These are phyloP conservation scores for Colletotrichum gloeosporioides DNA, from an alignment of 2,329 filamentous ascomycete species.

Conservation along the genomic window DNA sequence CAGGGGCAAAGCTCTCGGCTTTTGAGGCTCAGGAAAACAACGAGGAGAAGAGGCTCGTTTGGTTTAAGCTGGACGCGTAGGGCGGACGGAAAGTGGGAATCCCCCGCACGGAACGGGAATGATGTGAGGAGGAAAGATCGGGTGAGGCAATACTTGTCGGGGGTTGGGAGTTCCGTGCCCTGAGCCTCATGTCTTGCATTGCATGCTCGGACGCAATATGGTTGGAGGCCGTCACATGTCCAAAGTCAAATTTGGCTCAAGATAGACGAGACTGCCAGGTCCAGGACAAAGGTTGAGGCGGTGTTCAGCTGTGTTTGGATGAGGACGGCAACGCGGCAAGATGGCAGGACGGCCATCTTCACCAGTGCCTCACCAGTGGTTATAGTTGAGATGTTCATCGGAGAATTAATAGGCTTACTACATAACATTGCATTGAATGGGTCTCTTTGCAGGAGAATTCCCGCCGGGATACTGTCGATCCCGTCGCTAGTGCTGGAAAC, in stretches of 20 bases:
- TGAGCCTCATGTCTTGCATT: background rate
- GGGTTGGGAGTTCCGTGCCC: background rate
- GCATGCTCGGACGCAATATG: background rate
- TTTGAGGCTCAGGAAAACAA: background rate
- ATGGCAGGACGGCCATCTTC: background rate
- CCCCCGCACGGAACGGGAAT: background rate
- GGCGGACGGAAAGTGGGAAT: background rate
- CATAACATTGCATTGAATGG: background rate
- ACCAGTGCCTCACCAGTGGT: background rate
- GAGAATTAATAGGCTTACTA: background rate
- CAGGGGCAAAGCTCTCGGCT: background rate
- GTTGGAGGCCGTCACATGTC: background rate
- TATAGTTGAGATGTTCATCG: background rate
- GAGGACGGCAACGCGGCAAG: background rate
- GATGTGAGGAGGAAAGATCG: background rate
- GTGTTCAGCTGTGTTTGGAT: background rate
- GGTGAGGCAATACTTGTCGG: slow-evolving; percentile 17
- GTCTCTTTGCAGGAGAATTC: background rate
- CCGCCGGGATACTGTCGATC: background rate
- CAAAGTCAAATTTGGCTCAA: background rate
- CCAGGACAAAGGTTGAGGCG: background rate
- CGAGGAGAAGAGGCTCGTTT: background rate
- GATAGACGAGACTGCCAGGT: background rate
- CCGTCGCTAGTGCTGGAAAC: background rate
- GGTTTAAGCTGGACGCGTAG: background rate